Base-by-base conservation (phyloP, 495 filamentous ascomycete species). In the Jackrogersella minutella region DNA sequence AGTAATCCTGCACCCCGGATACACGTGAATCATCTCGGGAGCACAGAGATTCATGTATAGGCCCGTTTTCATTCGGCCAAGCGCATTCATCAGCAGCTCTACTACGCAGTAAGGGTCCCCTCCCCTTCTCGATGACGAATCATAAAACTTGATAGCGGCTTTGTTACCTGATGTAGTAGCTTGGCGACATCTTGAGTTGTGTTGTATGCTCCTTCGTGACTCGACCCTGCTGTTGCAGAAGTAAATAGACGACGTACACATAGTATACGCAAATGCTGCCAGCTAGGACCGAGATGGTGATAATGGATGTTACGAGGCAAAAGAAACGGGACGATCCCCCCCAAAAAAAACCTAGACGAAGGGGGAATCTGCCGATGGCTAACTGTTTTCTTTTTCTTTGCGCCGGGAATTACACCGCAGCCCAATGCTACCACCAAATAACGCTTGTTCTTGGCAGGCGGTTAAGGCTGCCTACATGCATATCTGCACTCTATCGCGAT, bases 351-450 rank as follows among this genome's bases (percentile, higher is more conserved):
- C 14, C 28, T 14, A 13, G 40, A 34, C 58, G 58, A 50, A 13
- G 24, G 21, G 14, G 43, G 60, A 69, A 64, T 69, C 66, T 69
- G 66, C 66, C 66, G 66, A 60, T 50, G 36, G 39, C 55, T 28
- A 58, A 46, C 54, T 17, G 55, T 55, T 54, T 62, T 68, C 53
- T 64, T 40, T 64, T 40, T 63, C 28, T 50, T 59, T 61, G 59
- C 51, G 64, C 62, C 61, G 62, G 69, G 60, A 73, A 68, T 67
- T 64, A 71, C 54, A 62, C 66, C 60, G 66, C 66, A 62, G 66
- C 66, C 57, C 66, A 52, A 64, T 69, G 52, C 28, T 51, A 69
- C 58, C 43, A 33, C 14, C 55, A 64, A 53, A 64, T 64, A 64
- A 47, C 33, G 39, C 36, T 52, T 40, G 30, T 36, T 53, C 66